Evolutionary conservation across 2,329 filamentous ascomycete species (phyloP).

Genomic region (Hortaea werneckii): DNA sequence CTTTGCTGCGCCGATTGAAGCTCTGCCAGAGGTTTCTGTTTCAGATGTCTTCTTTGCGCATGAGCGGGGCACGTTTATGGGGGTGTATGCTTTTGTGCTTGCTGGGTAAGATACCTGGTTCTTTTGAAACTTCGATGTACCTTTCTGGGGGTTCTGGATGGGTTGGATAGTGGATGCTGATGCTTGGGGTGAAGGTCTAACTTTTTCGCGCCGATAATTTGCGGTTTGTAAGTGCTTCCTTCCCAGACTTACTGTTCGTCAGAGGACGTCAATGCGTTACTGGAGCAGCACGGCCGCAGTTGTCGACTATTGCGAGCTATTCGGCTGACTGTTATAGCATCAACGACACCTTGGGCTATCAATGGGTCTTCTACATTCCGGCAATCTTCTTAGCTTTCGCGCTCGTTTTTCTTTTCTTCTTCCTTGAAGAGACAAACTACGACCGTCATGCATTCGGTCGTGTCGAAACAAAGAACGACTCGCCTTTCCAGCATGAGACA

Average conservation of each 20-base stretch:
- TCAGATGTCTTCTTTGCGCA: slow-evolving; percentile 22
- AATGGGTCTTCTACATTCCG: slow-evolving; percentile 39
- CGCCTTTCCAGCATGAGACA: no score
- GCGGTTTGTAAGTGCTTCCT: slow-evolving; percentile 34
- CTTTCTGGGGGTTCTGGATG: no score
- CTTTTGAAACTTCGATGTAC: no score
- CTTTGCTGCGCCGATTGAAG: slow-evolving; percentile 39
- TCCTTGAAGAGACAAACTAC: slow-evolving; percentile 52
- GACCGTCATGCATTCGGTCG: slow-evolving; percentile 4
- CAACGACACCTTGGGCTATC: slow-evolving; percentile 31
- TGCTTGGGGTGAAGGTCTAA: no score
- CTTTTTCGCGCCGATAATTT: slow-evolving; percentile 32
- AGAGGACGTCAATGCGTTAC: no score
- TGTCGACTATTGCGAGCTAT: no score
- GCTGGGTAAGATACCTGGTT: no score
- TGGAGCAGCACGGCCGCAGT: no score
- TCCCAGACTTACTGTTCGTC: background rate
- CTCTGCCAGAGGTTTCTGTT: slow-evolving; percentile 30
- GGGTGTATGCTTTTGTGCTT: slow-evolving; percentile 18
- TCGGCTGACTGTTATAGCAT: no score
- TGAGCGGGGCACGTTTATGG: slow-evolving; percentile 21
- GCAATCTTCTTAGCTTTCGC: slow-evolving; percentile 42
- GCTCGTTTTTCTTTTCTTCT: slow-evolving; percentile 45
- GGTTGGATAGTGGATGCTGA: no score
- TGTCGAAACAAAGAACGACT: background rate